Evolutionary conservation across 352 stramenopile genomes (phyloP), one percentile per base, ranked within the genome.

Genomic region (Globisporangium radiosum): DNA sequence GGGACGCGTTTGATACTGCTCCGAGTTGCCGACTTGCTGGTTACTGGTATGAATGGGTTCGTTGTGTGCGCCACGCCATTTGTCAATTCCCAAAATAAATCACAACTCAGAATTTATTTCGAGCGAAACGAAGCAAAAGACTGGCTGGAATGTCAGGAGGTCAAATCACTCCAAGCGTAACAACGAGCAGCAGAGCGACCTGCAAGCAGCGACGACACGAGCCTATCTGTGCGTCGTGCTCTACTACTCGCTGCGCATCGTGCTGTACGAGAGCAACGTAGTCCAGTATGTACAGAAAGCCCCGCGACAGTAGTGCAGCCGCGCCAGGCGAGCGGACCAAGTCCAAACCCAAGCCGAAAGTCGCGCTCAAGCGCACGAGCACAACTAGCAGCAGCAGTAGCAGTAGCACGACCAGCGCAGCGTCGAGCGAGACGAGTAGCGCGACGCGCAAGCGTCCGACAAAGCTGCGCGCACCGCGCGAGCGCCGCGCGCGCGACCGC

Each of bases 391-490:
- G 7, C 19, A 48, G 10, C 15, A 51, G 33, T 39, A 42, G n/a
- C 56, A 49, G 5, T 14, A 33, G 7, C 47, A 37, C 38, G 2
- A 25, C 57, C 33, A 33, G 4, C 0, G 4, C 49, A 2, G 17
- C 40, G 25, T 38, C 25, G 13, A 37, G 15, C 38, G 14, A 17
- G 7, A 8, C 17, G n/a, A 17, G 17, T 51, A 40, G 52, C 33
- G 53, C 47, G 15, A 7, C 43, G 43, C 59, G 63, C 48, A 63
- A 68, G 36, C 43, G 61, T 49, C 54, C 69, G 42, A 84, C 76
- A 43, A 90, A 90, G 60, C 69, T 88, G 19, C 75, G 76, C 52
- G 78, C 76, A 6, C 74, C 70, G 36, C 81, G 81, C 50, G 75
- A 82, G 47, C 81, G 78, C 51, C 77, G 80, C 14, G 72, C 80